These are phyloP conservation scores for Ganoderma multipileum DNA, from an alignment of 1,284 basidiomycete species.

Conservation along the genomic window DNA sequence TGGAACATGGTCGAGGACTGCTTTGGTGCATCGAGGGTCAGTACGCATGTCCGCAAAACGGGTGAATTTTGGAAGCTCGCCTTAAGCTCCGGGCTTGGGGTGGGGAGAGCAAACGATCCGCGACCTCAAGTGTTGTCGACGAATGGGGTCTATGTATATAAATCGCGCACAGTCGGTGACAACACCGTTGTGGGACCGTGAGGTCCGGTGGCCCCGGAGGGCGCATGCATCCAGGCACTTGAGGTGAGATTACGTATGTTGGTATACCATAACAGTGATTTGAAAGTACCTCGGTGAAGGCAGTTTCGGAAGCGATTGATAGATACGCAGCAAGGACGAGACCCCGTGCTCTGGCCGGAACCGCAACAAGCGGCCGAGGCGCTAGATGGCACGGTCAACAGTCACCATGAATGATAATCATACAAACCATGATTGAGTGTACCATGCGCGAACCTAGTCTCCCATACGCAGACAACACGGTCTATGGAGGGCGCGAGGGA, in stretches of 20 bases:
- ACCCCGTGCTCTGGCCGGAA: not conserved
- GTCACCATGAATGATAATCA: not conserved
- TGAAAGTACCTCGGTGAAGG: not conserved
- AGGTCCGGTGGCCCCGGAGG: not conserved
- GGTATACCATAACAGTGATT: not conserved
- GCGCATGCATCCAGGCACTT: not conserved
- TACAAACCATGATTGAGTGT: not conserved
- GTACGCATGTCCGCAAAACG: not conserved
- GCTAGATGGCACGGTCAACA: not conserved
- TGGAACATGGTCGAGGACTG: not conserved
- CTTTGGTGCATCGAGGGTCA: not conserved
- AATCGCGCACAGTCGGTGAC: not conserved
- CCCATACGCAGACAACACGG: too few species aligned
- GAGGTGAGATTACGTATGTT: not conserved
- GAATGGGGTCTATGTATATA: not conserved
- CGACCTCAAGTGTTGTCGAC: not conserved
- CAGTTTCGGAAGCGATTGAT: not conserved
- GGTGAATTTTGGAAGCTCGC: not conserved
- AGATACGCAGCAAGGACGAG: not conserved
- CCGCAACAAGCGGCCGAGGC: not conserved
- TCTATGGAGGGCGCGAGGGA: too few species aligned
- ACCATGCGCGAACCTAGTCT: not conserved
- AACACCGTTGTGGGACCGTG: not conserved
- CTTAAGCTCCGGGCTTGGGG: not conserved
- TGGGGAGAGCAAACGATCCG: not conserved